Percentiles rank a stretch among this genome's conserved stretches.
Conservation (phyloP, 495 filamentous ascomycete species). For the Thozetella sp. region DNA sequence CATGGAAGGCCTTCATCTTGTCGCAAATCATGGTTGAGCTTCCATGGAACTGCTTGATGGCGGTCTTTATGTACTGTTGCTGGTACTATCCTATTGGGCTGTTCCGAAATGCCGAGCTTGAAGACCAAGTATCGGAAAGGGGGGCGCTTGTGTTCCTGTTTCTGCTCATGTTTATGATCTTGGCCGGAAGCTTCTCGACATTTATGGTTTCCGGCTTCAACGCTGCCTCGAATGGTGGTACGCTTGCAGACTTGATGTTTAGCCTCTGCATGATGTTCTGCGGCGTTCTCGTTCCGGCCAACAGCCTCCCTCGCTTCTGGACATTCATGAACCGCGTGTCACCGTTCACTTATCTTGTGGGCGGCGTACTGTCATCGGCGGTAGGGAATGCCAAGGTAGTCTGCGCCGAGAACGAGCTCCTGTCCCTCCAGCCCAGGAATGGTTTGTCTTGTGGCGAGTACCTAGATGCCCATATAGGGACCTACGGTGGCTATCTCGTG, state of each 20-base stretch:
- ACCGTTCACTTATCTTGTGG: constrained; percentile 73
- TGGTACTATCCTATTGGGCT: constrained; percentile 87
- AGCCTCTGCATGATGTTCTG: constrained; percentile 71
- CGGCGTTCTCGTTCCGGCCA: constrained; percentile 69
- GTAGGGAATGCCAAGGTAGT: constrained; percentile 58
- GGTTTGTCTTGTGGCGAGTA: constrained; percentile 61
- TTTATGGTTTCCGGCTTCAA: constrained; percentile 70
- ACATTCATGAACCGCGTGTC: constrained; percentile 84
- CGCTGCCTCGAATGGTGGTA: constrained; percentile 63
- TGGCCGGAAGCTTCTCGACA: constrained; percentile 69
- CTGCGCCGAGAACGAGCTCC: constrained; percentile 64
- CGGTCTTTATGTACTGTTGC: constrained; percentile 67
- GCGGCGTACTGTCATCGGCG: constrained; percentile 61
- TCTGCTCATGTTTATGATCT: constrained; percentile 67
- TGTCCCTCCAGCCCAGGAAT: constrained; percentile 52
- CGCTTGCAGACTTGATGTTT: constrained; percentile 68
- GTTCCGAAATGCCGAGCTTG: constrained; percentile 65
- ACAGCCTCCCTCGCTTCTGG: constrained; percentile 72
- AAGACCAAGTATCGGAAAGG: constrained; percentile 56
- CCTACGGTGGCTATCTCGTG: constrained; percentile 52
- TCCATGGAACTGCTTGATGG: constrained; percentile 73
- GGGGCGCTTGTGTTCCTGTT: constrained; percentile 69
- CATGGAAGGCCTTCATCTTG: constrained; percentile 81
- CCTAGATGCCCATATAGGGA: constrained; percentile 48
- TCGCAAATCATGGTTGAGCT: constrained; percentile 76